Evolutionary conservation across 2,329 filamentous ascomycete genomes (phyloP).

Genomic region (Celoporthe dispersa): DNA sequence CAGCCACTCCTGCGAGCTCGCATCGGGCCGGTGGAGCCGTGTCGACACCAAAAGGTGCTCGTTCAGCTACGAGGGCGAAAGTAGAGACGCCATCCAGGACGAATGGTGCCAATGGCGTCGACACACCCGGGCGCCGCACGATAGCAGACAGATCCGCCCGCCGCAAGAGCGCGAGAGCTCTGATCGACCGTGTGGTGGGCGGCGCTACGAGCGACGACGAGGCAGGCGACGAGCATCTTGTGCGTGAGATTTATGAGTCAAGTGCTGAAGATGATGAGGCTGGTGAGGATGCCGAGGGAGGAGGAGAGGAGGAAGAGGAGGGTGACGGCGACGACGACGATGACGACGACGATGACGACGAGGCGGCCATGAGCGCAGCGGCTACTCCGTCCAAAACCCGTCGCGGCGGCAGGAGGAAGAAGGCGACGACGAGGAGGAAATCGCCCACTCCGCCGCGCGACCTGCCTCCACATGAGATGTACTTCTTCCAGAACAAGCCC

Average conservation of each 20-base stretch:
- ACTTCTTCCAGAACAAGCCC: slow-evolving; percentile 89
- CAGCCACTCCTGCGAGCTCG: slow-evolving; percentile 22
- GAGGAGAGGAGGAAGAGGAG: slow-evolving; percentile 32
- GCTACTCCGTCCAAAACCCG: slow-evolving; percentile 51
- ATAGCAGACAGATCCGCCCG: slow-evolving; percentile 85
- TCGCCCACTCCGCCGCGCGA: slow-evolving; percentile 82
- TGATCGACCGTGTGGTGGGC: slow-evolving; percentile 73
- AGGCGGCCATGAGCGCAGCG: slow-evolving; percentile 36
- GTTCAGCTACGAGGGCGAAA: slow-evolving; percentile 41
- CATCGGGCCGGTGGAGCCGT: slow-evolving; percentile 36
- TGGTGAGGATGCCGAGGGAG: slow-evolving; percentile 14
- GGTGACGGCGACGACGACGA: too few relatives aligned
- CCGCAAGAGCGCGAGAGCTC: slow-evolving; percentile 77
- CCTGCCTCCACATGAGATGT: slow-evolving; percentile 85
- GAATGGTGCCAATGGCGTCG: slow-evolving; percentile 40
- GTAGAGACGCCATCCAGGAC: slow-evolving; percentile 47
- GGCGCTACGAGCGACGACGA: slow-evolving; percentile 72
- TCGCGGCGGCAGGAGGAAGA: slow-evolving; percentile 52
- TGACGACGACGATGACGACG: slow-evolving; percentile 28
- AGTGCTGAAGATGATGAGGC: slow-evolving; percentile 44
- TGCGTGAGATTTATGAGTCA: slow-evolving; percentile 68
- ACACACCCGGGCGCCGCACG: slow-evolving; percentile 66
- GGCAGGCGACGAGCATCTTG: slow-evolving; percentile 69
- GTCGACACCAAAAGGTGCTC: slow-evolving; percentile 37
- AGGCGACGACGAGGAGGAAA: slow-evolving; percentile 52